Base-by-base conservation (phyloP, 1,284 basidiomycete genomes). In the Apiotrichum montevideense region DNA sequence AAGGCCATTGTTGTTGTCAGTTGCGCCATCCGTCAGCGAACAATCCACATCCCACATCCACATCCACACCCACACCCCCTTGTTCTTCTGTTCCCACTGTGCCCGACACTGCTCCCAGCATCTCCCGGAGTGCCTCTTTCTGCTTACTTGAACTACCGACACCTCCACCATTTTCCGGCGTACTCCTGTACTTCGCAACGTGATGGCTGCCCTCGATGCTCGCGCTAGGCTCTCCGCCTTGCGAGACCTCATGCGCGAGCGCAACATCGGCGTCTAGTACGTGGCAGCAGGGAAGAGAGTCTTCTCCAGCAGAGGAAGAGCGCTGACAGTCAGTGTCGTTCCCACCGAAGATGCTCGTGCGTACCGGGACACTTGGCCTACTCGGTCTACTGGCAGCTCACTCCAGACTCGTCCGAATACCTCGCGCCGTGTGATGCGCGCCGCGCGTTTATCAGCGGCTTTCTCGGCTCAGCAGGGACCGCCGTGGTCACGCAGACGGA, bases 401-500 rank as follows among this genome's bases (percentile, higher is more conserved):
- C 35, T 42, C 65, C 72, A 88, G 93, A 98, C 77, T 86, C 83
- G 11, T 93, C 90, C 75, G 94, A 97, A 74, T 96, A 96, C 75
- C 82, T 87, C 35, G 89, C 90, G 0, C 80, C 83, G 35, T 89
- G 87, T 62, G 93, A 97, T 75, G 81, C 88, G 55, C 81, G 93
- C 46, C 81, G 94, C 33, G 87, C 84, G 0, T 96, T 84, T 77
- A 88, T 97, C 61, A 91, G 90, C 40, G 90, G 90, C 10, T 98
- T 98, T 78, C 90, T 84, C 59, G 95, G 94, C 40, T 95, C 91
- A 21, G 92, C 94, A 59, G 94, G 89, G 60, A 87, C 83, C 65
- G 95, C 90, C 13, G 77, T 95, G 48, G 80, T 97, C 21, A 92
- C 90, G 0, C 73, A 79, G 50, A 80, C 84, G 34, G 80, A 84